A percentile compares a stretch with the other conserved stretches of the same genome.
These are phyloP conservation scores for Acaromyces ingoldii DNA, from an alignment of 1,284 basidiomycete species.

Conservation along the genomic window DNA sequence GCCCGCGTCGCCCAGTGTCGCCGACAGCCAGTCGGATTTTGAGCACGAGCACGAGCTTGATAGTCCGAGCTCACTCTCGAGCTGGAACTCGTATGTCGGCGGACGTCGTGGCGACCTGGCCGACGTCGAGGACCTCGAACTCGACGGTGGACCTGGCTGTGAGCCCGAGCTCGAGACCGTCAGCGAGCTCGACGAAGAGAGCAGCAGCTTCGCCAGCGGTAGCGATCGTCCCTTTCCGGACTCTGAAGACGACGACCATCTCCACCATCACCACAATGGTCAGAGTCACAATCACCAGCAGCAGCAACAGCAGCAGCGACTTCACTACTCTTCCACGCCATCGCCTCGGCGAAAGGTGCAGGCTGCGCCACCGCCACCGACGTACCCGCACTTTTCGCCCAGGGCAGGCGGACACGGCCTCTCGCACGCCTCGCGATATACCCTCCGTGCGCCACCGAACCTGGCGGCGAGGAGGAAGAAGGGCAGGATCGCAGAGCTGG, in stretches of 20 bases:
- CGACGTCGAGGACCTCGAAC: conserved; percentile 45
- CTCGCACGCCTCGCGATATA: conserved; percentile 9
- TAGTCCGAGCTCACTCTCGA: conserved; percentile 41
- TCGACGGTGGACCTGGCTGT: conserved; percentile 10
- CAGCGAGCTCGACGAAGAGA: conserved; percentile 42
- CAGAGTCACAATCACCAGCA: neutral
- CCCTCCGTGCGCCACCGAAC: conserved; percentile 6
- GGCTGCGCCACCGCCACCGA: neutral
- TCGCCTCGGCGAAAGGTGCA: neutral
- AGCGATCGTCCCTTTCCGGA: conserved; percentile 5
- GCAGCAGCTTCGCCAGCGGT: conserved; percentile 17
- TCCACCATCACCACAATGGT: neutral
- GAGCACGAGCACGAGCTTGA: conserved; percentile 15
- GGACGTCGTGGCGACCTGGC: conserved; percentile 38
- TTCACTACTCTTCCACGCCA: neutral
- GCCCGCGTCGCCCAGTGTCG: neutral
- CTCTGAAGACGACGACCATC: conserved; percentile 3
- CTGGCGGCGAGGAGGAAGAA: conserved; percentile 19
- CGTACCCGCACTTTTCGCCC: conserved; percentile 14
- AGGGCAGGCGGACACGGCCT: conserved; percentile 14
- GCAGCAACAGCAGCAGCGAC: conserved; percentile 5
- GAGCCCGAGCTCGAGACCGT: conserved; percentile 44
- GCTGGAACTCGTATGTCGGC: conserved; percentile 27
- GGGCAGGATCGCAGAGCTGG: conserved; percentile 41
- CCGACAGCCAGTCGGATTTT: neutral